phyloP scores from a whole-genome alignment of 2,329 filamentous ascomycete genomes.

The Claviceps capensis region DNA sequence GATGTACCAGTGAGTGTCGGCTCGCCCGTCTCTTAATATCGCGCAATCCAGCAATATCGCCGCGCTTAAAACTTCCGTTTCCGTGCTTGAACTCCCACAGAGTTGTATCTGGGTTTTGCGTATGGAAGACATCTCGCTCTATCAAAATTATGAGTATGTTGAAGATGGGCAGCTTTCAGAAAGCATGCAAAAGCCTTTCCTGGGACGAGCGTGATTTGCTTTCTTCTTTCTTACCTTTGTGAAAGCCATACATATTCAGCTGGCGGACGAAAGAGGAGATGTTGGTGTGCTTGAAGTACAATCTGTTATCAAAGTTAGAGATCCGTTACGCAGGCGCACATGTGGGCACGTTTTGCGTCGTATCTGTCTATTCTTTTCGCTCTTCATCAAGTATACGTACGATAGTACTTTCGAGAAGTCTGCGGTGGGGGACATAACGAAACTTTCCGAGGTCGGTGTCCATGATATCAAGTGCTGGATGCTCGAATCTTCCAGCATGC shows the following conservation, averaged over 20 bases:
- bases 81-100: conserved; percentile 99
- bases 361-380: neutral
- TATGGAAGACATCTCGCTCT: conserved; percentile 99
- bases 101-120: conserved; percentile 80
- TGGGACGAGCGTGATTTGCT: neutral
- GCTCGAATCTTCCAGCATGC: conserved; percentile 88
- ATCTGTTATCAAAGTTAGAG: conserved; percentile 36
- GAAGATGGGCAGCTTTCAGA: neutral
- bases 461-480: conserved; percentile 96
- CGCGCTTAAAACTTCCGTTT: conserved; percentile 91
- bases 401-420: conserved; percentile 97
- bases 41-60: conserved; percentile 76
- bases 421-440: conserved; percentile 94
- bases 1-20: conserved; percentile 80
- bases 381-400: conserved; percentile 40
- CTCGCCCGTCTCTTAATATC: conserved; percentile 95
- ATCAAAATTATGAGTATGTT: neutral
- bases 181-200: neutral
- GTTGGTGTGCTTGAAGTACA: conserved; percentile 99
- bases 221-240: conserved; percentile 59
- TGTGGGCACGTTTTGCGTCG: neutral
- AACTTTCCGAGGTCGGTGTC: conserved; percentile 88
- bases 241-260: conserved; percentile 98
- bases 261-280: conserved; percentile 97
- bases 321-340: conserved; percentile 1